Evolutionary conservation across 2,329 filamentous ascomycete genomes (phyloP).

Genomic region (Mycocentrospora acerina): DNA sequence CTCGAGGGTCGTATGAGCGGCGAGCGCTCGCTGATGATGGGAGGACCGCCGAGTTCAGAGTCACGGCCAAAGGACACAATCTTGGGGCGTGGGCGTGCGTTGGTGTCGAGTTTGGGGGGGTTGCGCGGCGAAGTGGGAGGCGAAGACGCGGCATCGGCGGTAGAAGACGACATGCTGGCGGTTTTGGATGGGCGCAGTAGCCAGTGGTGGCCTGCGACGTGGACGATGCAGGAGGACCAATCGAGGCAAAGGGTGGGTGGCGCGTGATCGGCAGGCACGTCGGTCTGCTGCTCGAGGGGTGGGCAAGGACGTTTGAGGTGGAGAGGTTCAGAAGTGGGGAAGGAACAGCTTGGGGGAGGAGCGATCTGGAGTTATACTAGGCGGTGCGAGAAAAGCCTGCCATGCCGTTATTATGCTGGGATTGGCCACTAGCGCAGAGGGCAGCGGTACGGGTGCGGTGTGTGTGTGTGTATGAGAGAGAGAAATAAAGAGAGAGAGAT

Average conservation of each 20-base stretch:
- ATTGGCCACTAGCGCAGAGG: neutral
- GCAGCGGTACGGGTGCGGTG: neutral
- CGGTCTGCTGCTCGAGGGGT: neutral
- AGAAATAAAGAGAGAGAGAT: constrained; percentile 12
- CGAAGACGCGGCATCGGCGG: constrained; percentile 9
- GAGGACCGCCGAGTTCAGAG: constrained; percentile 18
- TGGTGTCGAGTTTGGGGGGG: constrained; percentile 20
- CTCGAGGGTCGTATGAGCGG: constrained; percentile 34
- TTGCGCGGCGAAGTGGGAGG: constrained; percentile 16
- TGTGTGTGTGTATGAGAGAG: constrained; percentile 1
- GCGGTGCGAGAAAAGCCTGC: neutral
- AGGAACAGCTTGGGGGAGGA: neutral
- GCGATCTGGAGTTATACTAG: neutral
- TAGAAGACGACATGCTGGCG: constrained; percentile 19
- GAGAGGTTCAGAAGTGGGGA: neutral
- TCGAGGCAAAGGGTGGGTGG: constrained; percentile 7
- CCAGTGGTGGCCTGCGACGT: too few relatives aligned
- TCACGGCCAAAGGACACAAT: constrained; percentile 40
- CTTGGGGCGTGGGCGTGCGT: constrained; percentile 29
- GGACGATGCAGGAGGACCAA: constrained; percentile 12
- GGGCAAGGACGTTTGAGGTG: neutral
- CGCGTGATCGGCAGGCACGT: constrained; percentile 17
- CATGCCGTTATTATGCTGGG: constrained; percentile 1
- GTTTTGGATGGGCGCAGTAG: too few relatives aligned
- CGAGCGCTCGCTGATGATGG: constrained; percentile 37